Percentiles rank a stretch among this genome's conserved stretches.
Evolutionary conservation across 805 yeast genomes (phyloP).

Genomic region (Candida morakotiae): DNA sequence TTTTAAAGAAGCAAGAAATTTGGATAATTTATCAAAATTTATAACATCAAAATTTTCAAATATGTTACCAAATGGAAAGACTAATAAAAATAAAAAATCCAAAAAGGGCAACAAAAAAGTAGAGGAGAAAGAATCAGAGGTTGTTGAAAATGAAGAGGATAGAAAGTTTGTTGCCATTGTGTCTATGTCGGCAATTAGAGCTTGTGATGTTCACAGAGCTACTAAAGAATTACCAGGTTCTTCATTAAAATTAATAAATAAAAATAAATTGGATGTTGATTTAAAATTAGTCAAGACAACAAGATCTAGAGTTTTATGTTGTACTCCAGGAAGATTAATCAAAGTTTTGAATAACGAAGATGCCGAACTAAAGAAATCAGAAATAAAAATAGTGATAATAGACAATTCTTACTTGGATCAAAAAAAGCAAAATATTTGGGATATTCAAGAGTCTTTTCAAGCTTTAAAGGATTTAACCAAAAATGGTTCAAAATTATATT

Average conservation of each 20-base stretch:
- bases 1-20: constrained; percentile 46
- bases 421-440: constrained; percentile 61
- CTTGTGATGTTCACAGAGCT: constrained; percentile 78
- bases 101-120: constrained; percentile 17
- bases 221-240: constrained; percentile 45
- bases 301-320: constrained; percentile 48
- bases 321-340: constrained; percentile 59
- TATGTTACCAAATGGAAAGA: constrained; percentile 36
- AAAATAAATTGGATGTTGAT: constrained; percentile 69
- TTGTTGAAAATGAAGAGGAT: constrained; percentile 5
- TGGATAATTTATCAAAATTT: constrained; percentile 55
- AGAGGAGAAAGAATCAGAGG: constrained; percentile 6
- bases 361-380: constrained; percentile 33
- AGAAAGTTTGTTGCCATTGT: constrained; percentile 49
- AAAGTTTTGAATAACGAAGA: constrained; percentile 45
- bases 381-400: constrained; percentile 51
- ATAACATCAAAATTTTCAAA: constrained; percentile 47
- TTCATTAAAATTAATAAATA: constrained; percentile 68
- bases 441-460: constrained; percentile 43
- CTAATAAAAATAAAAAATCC: constrained; percentile 22
- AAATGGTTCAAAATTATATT: constrained; percentile 46
- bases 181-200: constrained; percentile 78
- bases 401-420: constrained; percentile 61
- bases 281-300: constrained; percentile 41
- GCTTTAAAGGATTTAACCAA: constrained; percentile 38